phyloP scores from a whole-genome alignment of 2,329 filamentous ascomycete genomes.

The Neurospora sp. region DNA sequence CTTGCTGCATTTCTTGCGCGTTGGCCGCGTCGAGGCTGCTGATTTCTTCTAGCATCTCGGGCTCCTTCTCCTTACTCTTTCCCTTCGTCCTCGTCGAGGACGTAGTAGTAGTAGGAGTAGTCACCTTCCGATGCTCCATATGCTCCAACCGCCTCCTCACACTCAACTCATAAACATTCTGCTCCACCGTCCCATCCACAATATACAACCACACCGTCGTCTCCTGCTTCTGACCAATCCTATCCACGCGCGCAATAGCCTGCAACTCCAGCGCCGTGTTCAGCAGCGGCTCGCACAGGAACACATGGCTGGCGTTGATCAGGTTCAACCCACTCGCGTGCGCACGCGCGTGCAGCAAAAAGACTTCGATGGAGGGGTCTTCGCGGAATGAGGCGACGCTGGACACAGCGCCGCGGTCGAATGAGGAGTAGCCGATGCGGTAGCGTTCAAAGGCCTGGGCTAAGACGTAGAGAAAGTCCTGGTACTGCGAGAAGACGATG shows the following conservation, averaged over 20 bases:
- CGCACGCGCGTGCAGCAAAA: constrained; percentile 80
- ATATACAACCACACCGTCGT: constrained; percentile 96
- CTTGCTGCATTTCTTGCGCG: constrained; percentile 69
- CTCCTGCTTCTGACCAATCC: constrained; percentile 78
- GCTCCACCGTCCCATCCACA: constrained; percentile 81
- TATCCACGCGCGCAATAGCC: constrained; percentile 87
- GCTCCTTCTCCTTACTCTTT: constrained; percentile 30
- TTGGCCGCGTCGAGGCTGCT: constrained; percentile 70
- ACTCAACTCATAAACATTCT: constrained; percentile 81
- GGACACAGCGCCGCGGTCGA: constrained; percentile 45
- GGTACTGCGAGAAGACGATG: constrained; percentile 89
- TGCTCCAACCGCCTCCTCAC: constrained; percentile 71
- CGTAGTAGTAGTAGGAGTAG: constrained; percentile 11
- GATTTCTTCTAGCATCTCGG: constrained; percentile 32
- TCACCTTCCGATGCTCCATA: constrained; percentile 41
- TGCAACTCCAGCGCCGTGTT: constrained; percentile 92
- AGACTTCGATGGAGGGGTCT: constrained; percentile 65
- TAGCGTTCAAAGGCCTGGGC: constrained; percentile 58
- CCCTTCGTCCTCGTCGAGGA: constrained; percentile 11
- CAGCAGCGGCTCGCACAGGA: constrained; percentile 86
- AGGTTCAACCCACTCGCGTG: constrained; percentile 85
- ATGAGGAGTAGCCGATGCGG: constrained; percentile 62
- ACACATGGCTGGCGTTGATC: constrained; percentile 86
- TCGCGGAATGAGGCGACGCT: constrained; percentile 70
- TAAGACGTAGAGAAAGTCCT: constrained; percentile 68